A percentile compares a stretch with the other conserved stretches of the same genome.
These are phyloP conservation scores for Ampelomyces quisqualis DNA, from an alignment of 2,329 filamentous ascomycete genomes.

Conservation along the genomic window DNA sequence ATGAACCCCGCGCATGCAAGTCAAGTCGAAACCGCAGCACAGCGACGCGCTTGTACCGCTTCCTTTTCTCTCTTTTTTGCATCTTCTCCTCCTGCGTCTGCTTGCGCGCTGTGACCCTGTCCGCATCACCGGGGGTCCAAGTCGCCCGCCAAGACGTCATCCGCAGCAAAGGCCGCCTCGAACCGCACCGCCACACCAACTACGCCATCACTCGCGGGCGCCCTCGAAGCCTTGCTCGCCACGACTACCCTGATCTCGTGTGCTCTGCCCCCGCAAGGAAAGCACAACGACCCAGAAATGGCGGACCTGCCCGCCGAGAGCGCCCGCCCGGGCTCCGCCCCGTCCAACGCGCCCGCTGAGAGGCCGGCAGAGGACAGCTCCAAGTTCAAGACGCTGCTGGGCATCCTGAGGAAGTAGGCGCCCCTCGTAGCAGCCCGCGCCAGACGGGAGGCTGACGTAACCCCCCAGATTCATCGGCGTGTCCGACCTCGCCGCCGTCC, in stretches of 20 bases:
- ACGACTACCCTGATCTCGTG: too few relatives aligned
- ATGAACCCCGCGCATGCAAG: too few relatives aligned
- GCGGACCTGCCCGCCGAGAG: slow-evolving; percentile 35
- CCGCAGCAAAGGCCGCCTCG: slow-evolving; percentile 4
- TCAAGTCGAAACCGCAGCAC: slow-evolving; percentile 6
- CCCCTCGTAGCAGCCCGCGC: slow-evolving; percentile 5
- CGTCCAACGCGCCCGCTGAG: slow-evolving; percentile 45
- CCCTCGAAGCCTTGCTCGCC: slow-evolving; percentile 18
- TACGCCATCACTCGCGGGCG: slow-evolving; percentile 12
- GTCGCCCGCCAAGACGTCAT: too few relatives aligned
- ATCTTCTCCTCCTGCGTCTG: too few relatives aligned
- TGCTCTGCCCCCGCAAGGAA: not conserved
- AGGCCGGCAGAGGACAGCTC: slow-evolving; percentile 74
- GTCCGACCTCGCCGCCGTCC: slow-evolving; percentile 88
- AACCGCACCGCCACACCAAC: slow-evolving; percentile 8
- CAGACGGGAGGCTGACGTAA: slow-evolving; percentile 11
- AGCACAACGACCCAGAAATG: slow-evolving; percentile 19
- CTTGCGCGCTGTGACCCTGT: too few relatives aligned
- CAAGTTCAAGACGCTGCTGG: slow-evolving; percentile 85
- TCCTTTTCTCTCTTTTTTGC: slow-evolving; percentile 16
- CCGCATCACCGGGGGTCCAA: too few relatives aligned
- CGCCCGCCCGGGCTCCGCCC: slow-evolving; percentile 28
- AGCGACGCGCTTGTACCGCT: slow-evolving; percentile 1
- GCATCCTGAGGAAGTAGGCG: slow-evolving; percentile 79
- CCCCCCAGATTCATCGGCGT: slow-evolving; percentile 84